Conservation (phyloP, 345 rosid species). For the Gossypium raimondii region DNA sequence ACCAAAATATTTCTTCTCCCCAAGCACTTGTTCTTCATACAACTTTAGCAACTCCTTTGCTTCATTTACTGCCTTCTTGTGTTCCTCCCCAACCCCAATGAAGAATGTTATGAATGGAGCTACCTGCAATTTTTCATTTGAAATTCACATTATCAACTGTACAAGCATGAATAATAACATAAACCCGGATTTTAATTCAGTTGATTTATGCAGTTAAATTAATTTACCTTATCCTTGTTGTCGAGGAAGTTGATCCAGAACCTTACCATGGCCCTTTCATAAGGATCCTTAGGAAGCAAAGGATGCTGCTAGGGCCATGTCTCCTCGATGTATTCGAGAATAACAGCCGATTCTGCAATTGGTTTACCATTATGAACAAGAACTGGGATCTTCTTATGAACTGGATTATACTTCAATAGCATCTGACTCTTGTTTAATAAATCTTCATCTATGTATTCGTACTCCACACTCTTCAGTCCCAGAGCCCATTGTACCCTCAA, state of each 20-base stretch:
- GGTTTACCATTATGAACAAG: slow-evolving; percentile 32
- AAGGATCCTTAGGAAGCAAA: slow-evolving; percentile 29
- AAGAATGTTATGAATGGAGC: slow-evolving; percentile 11
- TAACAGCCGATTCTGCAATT: slow-evolving; percentile 28
- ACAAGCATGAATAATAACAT: background rate
- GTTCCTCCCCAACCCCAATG: slow-evolving; percentile 25
- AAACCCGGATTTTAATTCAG: background rate
- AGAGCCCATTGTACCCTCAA: slow-evolving; percentile 34
- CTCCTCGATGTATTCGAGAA: slow-evolving; percentile 30
- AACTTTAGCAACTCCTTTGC: slow-evolving; percentile 17
- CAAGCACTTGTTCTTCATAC: slow-evolving; percentile 23
- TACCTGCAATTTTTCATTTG: background rate
- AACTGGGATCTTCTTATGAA: slow-evolving; percentile 39
- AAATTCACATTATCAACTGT: no score
- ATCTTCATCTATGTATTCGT: slow-evolving; percentile 30
- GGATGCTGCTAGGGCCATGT: slow-evolving; percentile 24
- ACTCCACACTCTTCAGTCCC: slow-evolving; percentile 26
- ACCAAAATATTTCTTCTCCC: slow-evolving; percentile 28
- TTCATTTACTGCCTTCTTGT: slow-evolving; percentile 26
- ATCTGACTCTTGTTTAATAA: slow-evolving; percentile 29
- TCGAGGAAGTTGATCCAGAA: slow-evolving; percentile 31
- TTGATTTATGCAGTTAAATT: background rate
- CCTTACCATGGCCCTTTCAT: slow-evolving; percentile 25
- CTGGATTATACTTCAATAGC: slow-evolving; percentile 34
- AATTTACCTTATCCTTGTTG: slow-evolving; percentile 18